Evolutionary conservation across 2,329 filamentous ascomycete species (phyloP).

Genomic region (Paecilomyces niveus): DNA sequence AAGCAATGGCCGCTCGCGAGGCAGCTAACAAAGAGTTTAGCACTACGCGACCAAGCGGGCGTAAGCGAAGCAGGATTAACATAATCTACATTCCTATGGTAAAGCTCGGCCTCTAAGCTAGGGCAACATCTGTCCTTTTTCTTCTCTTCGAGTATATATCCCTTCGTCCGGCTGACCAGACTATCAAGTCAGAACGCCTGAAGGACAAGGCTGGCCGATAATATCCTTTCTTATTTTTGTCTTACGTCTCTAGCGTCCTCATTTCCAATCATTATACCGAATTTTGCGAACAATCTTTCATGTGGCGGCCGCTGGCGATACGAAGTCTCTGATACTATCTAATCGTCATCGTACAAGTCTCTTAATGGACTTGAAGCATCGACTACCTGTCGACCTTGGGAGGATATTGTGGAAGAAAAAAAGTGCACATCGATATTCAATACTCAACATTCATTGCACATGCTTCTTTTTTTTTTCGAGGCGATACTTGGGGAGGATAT

Average conservation of each 20-base stretch:
- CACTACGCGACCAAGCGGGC: background rate
- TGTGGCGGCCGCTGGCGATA: background rate
- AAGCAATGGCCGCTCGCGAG: slow-evolving; percentile 7
- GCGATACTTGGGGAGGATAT: background rate
- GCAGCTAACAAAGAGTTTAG: background rate
- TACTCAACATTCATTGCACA: background rate
- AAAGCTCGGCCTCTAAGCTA: slow-evolving; percentile 6
- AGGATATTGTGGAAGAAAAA: background rate
- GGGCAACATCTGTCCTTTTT: background rate
- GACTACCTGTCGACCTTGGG: background rate
- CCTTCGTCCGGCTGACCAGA: background rate
- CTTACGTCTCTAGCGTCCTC: background rate
- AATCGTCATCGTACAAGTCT: background rate
- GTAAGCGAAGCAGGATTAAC: slow-evolving; percentile 1
- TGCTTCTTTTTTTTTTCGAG: background rate
- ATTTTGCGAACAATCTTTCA: background rate
- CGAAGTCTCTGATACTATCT: background rate
- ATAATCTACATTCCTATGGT: slow-evolving; percentile 13
- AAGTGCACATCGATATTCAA: background rate
- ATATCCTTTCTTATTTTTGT: background rate
- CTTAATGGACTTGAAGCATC: background rate
- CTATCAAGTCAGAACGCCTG: background rate
- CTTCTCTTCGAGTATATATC: background rate
- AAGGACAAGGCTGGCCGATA: background rate
- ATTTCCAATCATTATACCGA: background rate